Conservation (phyloP, 495 filamentous ascomycete genomes). For the Parathielavia appendiculata region DNA sequence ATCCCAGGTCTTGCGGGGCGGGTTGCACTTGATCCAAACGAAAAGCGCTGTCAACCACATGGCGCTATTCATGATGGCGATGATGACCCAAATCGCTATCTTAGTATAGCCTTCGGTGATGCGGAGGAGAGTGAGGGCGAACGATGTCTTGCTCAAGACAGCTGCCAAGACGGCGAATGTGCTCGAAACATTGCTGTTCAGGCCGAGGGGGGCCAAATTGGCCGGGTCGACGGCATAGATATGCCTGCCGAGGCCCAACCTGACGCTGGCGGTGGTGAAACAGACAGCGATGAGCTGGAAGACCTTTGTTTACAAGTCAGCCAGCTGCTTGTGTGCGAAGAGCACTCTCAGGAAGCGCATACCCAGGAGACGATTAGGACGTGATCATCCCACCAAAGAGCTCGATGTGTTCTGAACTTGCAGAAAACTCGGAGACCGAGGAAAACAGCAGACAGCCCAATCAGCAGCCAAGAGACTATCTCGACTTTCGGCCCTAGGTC, state of each 20-base stretch:
- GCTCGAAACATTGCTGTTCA: conserved; percentile 17
- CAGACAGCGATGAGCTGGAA: conserved; percentile 13
- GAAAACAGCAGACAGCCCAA: conserved; percentile 22
- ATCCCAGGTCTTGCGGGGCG: conserved; percentile 25
- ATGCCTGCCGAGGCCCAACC: conserved; percentile 27
- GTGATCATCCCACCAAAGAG: conserved; percentile 33
- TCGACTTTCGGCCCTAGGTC: neutral
- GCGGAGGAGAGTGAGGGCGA: conserved; percentile 32
- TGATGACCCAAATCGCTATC: conserved; percentile 25
- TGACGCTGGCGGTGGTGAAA: conserved; percentile 19
- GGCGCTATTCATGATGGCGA: conserved; percentile 28
- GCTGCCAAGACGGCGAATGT: conserved; percentile 25
- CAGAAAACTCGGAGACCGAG: conserved; percentile 32
- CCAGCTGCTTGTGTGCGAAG: neutral
- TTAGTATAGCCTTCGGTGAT: conserved; percentile 24
- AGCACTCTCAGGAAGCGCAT: neutral
- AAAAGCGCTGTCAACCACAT: conserved; percentile 22
- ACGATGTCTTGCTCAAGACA: conserved; percentile 38
- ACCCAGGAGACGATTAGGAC: conserved; percentile 28
- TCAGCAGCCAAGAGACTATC: conserved; percentile 18
- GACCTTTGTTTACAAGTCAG: neutral
- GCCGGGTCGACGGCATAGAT: conserved; percentile 7
- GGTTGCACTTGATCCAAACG: conserved; percentile 30
- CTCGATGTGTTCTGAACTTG: conserved; percentile 24
- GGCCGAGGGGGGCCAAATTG: conserved; percentile 13